A percentile compares a stretch with the other conserved stretches of the same genome.
phyloP scores from a whole-genome alignment of 2,329 filamentous ascomycete species.

The Helotiales sp. region DNA sequence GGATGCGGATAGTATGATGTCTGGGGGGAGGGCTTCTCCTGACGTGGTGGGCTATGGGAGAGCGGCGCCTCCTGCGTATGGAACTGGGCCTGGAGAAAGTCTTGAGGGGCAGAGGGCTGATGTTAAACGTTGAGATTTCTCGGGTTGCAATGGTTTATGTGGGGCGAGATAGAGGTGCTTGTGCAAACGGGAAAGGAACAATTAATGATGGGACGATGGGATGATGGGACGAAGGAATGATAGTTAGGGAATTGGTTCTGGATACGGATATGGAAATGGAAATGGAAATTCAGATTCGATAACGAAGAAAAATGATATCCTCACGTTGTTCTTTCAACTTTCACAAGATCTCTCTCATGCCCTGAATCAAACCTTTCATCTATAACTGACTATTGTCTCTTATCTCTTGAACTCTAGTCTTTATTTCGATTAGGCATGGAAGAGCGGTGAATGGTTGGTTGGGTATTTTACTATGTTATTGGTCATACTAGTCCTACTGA shows the following conservation, averaged over 20 bases:
- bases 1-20: slow-evolving; percentile 27
- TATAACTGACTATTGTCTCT: too few species aligned
- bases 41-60: slow-evolving; percentile 29
- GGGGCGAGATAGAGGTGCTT: neutral
- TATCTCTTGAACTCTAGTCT: too few species aligned
- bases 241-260: neutral
- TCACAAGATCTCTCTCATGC: neutral
- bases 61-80: slow-evolving; percentile 24
- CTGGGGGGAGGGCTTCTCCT: slow-evolving; percentile 27
- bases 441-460: too few species aligned
- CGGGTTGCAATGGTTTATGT: neutral
- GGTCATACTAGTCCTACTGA: too few species aligned
- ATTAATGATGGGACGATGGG: neutral
- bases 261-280: too few species aligned
- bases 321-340: neutral
- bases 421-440: too few species aligned
- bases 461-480: too few species aligned
- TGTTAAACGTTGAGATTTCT: slow-evolving; percentile 12
- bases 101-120: slow-evolving; percentile 26
- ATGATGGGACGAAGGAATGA: neutral
- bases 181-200: neutral
- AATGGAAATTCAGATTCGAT: too few species aligned
- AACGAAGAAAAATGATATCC: neutral
- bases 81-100: slow-evolving; percentile 24
- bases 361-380: neutral